Conservation (phyloP, 176 grass and related monocot species). For the Juncus inflexus region DNA sequence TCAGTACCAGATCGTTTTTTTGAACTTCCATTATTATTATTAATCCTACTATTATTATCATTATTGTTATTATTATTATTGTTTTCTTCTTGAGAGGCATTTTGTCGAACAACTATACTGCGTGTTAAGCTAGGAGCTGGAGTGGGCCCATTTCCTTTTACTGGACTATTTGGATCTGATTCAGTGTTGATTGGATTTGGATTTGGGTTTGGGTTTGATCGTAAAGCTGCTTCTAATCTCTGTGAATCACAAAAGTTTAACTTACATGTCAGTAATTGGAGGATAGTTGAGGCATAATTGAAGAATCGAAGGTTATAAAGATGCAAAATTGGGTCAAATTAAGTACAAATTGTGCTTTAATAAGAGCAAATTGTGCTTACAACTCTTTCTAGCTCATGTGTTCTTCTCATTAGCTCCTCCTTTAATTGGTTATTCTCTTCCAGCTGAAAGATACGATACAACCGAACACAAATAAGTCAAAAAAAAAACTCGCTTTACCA, state of each 20-base stretch:
- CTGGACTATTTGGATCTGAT: conserved; percentile 6
- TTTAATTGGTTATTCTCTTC: conserved; percentile 79
- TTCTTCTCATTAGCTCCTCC: conserved; percentile 57
- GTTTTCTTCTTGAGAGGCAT: background rate
- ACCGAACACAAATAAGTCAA: background rate
- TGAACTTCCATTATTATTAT: conserved; percentile 36
- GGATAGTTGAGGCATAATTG: too few relatives aligned
- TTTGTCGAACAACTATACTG: conserved; percentile 17
- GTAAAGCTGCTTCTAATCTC: conserved; percentile 23
- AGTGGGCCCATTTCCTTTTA: background rate
- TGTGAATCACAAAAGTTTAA: conserved; percentile 3
- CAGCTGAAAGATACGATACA: conserved; percentile 30
- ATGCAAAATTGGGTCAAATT: conserved; percentile 9
- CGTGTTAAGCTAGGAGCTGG: conserved; percentile 3
- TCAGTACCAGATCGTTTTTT: conserved; percentile 34
- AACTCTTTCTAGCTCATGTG: conserved; percentile 52
- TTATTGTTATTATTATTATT: background rate
- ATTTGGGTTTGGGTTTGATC: background rate
- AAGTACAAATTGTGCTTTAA: background rate
- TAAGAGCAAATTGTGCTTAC: conserved; percentile 36
- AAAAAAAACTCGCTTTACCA: background rate
- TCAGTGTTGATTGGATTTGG: background rate
- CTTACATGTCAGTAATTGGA: background rate
- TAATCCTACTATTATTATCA: background rate
- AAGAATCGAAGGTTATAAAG: background rate